Conservation (phyloP, 2,329 filamentous ascomycete species). For the Neonectria magnoliae region DNA sequence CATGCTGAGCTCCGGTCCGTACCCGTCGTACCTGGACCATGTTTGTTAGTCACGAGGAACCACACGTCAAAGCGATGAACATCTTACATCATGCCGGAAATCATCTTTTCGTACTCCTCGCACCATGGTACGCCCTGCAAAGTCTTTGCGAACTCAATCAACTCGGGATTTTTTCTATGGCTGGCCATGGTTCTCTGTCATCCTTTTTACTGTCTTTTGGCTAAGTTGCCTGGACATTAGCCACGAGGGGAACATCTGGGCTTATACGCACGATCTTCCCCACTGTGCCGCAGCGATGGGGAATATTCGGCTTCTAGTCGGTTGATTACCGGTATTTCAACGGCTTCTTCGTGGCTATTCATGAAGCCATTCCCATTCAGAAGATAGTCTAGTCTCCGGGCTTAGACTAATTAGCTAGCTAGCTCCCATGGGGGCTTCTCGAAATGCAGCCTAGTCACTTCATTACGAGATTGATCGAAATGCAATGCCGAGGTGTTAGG, state of each 20-base stretch:
- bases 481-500: no score
- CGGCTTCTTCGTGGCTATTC: background rate
- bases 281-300: background rate
- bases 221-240: background rate
- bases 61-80: background rate
- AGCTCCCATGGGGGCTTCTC: no score
- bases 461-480: no score
- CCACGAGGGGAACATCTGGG: background rate
- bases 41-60: conserved; percentile 2
- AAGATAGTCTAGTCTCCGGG: no score
- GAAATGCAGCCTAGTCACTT: no score
- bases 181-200: conserved; percentile 29
- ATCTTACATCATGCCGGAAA: conserved; percentile 41
- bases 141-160: conserved; percentile 37
- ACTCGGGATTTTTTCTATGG: conserved; percentile 28
- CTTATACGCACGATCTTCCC: background rate
- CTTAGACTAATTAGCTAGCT: no score
- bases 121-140: conserved; percentile 35
- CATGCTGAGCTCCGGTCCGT: conserved; percentile 58
- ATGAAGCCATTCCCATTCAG: no score
- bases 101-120: conserved; percentile 41
- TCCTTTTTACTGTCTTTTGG: background rate
- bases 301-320: background rate
- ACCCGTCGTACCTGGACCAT: conserved; percentile 59
- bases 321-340: background rate